Evolutionary conservation across 1,139 yeast species (phyloP).

Genomic region (Pichia sp.): DNA sequence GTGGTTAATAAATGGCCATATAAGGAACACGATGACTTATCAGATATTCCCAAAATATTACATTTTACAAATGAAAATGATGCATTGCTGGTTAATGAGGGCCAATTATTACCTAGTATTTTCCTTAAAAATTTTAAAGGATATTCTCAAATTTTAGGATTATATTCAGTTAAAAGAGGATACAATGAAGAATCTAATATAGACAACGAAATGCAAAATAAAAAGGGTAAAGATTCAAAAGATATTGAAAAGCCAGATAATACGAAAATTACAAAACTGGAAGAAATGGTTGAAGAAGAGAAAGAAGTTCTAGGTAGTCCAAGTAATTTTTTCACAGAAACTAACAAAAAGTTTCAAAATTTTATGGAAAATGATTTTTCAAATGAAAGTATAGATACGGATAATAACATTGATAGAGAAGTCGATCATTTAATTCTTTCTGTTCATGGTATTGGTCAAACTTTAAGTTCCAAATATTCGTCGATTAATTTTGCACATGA

Average conservation of each 20-base stretch:
- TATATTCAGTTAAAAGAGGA: constrained; percentile 29
- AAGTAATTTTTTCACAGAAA: constrained; percentile 11
- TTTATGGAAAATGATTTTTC: constrained; percentile 52
- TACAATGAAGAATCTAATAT: constrained; percentile 17
- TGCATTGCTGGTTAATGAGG: constrained; percentile 33
- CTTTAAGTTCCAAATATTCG: constrained; percentile 71
- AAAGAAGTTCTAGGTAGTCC: not conserved
- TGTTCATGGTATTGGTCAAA: constrained; percentile 92
- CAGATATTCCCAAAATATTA: constrained; percentile 27
- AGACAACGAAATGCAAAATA: constrained; percentile 10
- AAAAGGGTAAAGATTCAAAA: not conserved
- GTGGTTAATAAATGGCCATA: constrained; percentile 23
- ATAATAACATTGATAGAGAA: constrained; percentile 40
- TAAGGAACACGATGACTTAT: constrained; percentile 21
- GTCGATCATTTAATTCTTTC: constrained; percentile 79
- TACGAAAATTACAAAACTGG: not conserved
- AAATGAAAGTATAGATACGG: constrained; percentile 29
- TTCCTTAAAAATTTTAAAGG: constrained; percentile 21
- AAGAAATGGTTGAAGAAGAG: constrained; percentile 1
- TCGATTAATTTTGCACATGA: constrained; percentile 85
- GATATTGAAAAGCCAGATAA: not conserved
- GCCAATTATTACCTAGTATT: constrained; percentile 23
- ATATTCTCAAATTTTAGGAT: constrained; percentile 26
- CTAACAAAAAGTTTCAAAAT: constrained; percentile 32
- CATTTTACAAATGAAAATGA: constrained; percentile 33